Conservation (phyloP, 495 filamentous ascomycete species). For the Aspergillus sclerotioniger region DNA sequence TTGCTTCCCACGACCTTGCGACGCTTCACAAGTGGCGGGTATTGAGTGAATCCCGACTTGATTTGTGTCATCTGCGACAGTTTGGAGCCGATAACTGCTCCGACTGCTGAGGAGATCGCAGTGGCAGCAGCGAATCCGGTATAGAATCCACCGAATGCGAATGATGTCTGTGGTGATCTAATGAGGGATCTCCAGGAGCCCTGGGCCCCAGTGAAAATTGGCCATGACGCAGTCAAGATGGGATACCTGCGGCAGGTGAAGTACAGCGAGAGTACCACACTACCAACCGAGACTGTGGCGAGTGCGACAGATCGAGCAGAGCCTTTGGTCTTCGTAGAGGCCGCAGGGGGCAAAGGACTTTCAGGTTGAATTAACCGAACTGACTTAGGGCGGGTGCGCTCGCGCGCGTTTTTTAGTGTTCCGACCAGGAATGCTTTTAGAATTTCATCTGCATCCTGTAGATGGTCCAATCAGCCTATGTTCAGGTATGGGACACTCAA, state of each 20-base stretch:
- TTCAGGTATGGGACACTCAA: neutral
- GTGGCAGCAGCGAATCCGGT: conserved; percentile 37
- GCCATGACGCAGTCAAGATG: neutral
- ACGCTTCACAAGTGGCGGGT: conserved; percentile 37
- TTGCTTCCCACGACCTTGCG: conserved; percentile 26
- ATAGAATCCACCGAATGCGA: conserved; percentile 28
- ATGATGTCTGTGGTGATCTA: conserved; percentile 8
- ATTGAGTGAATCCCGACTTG: conserved; percentile 41
- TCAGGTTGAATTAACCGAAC: conserved; percentile 24
- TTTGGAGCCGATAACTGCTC: conserved; percentile 20
- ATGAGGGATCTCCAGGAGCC: conserved; percentile 1
- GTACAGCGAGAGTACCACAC: conserved; percentile 1
- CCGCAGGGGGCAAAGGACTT: too few relatives aligned
- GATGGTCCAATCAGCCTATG: too few relatives aligned
- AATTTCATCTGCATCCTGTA: conserved; percentile 36
- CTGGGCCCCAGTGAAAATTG: neutral
- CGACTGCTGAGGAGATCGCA: conserved; percentile 24
- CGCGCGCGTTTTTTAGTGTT: conserved; percentile 28
- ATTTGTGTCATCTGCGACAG: conserved; percentile 28
- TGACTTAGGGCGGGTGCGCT: conserved; percentile 23
- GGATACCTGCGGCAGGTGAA: neutral
- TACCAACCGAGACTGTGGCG: neutral
- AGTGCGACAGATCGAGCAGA: neutral
- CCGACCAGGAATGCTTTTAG: conserved; percentile 29
- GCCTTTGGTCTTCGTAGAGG: neutral